Conservation (phyloP, 495 filamentous ascomycete genomes). For the Evernia prunastri region DNA sequence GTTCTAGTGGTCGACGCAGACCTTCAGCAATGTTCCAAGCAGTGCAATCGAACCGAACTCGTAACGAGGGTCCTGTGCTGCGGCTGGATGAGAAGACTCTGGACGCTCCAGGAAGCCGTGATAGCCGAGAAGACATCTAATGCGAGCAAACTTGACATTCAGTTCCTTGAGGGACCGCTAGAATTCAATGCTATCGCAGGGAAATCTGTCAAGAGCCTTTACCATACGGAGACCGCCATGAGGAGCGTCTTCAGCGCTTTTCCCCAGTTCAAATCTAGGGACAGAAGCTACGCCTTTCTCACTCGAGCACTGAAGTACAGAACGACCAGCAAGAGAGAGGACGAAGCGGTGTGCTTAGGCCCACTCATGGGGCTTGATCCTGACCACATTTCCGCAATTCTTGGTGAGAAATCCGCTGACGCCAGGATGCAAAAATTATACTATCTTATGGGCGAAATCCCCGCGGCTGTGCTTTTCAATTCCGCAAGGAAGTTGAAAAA, state of each 20-base stretch:
- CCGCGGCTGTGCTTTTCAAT: constrained; percentile 2
- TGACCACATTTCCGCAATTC: background rate
- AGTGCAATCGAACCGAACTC: constrained; percentile 2
- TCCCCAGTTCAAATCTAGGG: background rate
- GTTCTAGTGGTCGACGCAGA: constrained; percentile 1
- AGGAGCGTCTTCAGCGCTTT: background rate
- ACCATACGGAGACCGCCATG: background rate
- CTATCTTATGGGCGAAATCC: background rate
- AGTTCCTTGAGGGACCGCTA: background rate
- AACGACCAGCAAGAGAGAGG: constrained; percentile 6
- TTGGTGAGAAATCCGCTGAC: background rate
- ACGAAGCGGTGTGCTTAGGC: background rate
- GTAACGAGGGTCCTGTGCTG: constrained; percentile 2
- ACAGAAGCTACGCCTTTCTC: background rate
- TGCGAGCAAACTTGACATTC: background rate
- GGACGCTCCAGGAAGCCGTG: constrained; percentile 1
- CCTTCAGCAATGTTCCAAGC: background rate
- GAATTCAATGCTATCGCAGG: background rate
- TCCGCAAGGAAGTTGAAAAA: background rate
- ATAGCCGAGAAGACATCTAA: background rate
- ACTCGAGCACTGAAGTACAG: background rate
- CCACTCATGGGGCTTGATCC: background rate
- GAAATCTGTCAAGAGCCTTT: background rate
- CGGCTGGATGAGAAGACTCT: constrained; percentile 3
- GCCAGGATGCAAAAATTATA: background rate